Base-by-base conservation (phyloP, 1,284 basidiomycete genomes). In the Ceratobasidium sp. region DNA sequence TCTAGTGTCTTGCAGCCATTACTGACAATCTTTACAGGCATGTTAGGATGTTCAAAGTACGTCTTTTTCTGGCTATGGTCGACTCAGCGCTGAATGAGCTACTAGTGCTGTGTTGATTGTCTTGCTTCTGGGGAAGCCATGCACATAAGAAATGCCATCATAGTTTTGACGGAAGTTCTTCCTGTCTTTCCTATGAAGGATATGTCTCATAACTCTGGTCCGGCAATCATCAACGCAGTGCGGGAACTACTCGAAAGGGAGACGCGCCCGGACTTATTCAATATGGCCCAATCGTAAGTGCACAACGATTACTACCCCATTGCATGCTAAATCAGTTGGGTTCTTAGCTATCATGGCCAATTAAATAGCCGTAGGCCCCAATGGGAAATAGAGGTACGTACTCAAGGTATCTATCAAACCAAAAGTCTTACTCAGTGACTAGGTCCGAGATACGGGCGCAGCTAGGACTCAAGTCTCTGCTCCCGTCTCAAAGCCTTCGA, bases 91-190 rank as follows among this genome's bases (percentile, higher is more conserved):
- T 72, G 59, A 67, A 60, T 70, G 5, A 74, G 74, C 59, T 45
- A n/a, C 23, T 53, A 75, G 46, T 73, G 75, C 14, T 72, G 76
- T 12, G 64, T 74, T 34, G 77, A 78, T 58, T 80, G 79, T 77
- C 76, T 79, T 14, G 72, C 73, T 18, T 75, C 74, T 21, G 89
- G 90, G 76, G 94, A 96, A 78, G 97, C 95, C 80, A 96, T 97
- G 92, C 93, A 94, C 78, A 92, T 97, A 72, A 95, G 96, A 80
- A 98, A 98, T 78, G 88, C 93, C 12, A 92, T 97, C 78, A 87
- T 96, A 55, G 89, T 97, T 28, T 84, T 96, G 72, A 94, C 95
- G 77, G 93, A 96, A 79, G 88, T 98, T 39, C 85, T 96, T 53
- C 90, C 92, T 1, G 90, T 92, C 59, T 97, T 96, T 81, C 96